Conservation (phyloP, 331 rosid genomes). For the Cydonia oblonga region DNA sequence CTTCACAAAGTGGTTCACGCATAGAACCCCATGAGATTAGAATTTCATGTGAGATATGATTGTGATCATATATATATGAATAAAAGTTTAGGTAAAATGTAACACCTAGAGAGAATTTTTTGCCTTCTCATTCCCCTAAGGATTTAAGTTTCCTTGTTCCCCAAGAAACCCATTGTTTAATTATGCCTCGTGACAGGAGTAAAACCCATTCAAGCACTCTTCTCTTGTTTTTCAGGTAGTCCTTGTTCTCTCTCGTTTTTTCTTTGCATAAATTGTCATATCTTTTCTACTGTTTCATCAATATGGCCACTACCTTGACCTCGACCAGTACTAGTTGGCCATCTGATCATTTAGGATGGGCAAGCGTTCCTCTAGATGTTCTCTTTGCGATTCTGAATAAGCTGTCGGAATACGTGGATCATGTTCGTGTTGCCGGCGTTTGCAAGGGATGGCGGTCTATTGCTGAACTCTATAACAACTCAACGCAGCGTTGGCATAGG, state of each 20-base stretch:
- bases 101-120: neutral
- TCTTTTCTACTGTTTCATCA: neutral
- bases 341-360: neutral
- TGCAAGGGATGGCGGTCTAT: neutral
- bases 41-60: too few species aligned
- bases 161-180: too few species aligned
- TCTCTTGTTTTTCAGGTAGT: too few species aligned
- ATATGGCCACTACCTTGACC: too few species aligned
- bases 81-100: neutral
- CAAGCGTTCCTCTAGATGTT: neutral
- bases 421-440: neutral
- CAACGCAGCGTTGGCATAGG: neutral
- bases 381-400: neutral
- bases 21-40: constrained; percentile 30
- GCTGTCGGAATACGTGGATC: neutral
- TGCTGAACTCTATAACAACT: neutral
- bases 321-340: neutral
- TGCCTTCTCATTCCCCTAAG: neutral
- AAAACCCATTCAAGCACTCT: too few species aligned
- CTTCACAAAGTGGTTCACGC: constrained; percentile 73
- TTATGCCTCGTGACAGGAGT: too few species aligned
- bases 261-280: too few species aligned
- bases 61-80: neutral
- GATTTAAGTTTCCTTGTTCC: neutral
- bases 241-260: too few species aligned